Base-by-base conservation (phyloP, 2,329 filamentous ascomycete species). In the Pseudogymnoascus sp. region DNA sequence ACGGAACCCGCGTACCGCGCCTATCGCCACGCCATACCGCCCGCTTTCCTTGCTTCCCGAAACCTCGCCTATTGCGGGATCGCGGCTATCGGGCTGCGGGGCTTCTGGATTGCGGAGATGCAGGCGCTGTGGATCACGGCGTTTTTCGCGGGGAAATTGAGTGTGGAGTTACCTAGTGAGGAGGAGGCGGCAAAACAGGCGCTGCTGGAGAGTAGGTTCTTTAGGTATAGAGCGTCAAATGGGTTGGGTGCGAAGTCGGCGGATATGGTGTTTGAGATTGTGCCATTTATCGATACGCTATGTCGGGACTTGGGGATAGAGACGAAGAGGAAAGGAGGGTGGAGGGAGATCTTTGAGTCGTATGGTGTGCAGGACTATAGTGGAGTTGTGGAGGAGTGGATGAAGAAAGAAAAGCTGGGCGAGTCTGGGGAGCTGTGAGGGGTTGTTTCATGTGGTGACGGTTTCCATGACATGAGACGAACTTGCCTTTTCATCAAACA, bases 191-290 rank as follows among this genome's bases (percentile, higher is more conserved):
- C 84, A 20, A 72, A 74, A 3, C 79, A 86, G 65, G 83, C 85
- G 0, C 79, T 86, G 30, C 73, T 90, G 60, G 78, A 87, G 69
- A 84, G 81, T 22, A 82, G 87, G 41, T 92, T 87, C 69, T 86
- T 86, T 7, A 83, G 79, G 65, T 86, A 85, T 80, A 79, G 88
- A 30, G 88, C 88, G 65, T 83, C 85, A 1, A 79, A 76, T 6
- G 87, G 87, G 0, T 84, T 84, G 67, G 87, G 87, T 1, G 76
- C 76, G 41, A 78, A 77, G 68, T 78, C 79, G 60, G 85, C 86
- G 0, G 87, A 89, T 70, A 86, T 90, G 66, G 84, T 89, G 14
- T 92, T 92, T 68, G 89, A 93, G 70, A 82, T 81, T 0, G 71
- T 92, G 58, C 87, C 87, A 3, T 93, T 90, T 60, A 70, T 90